Evolutionary conservation across 768 basidiomycete species (phyloP), one percentile per base, ranked within the genome.

Genomic region (Tricholoma terreum): DNA sequence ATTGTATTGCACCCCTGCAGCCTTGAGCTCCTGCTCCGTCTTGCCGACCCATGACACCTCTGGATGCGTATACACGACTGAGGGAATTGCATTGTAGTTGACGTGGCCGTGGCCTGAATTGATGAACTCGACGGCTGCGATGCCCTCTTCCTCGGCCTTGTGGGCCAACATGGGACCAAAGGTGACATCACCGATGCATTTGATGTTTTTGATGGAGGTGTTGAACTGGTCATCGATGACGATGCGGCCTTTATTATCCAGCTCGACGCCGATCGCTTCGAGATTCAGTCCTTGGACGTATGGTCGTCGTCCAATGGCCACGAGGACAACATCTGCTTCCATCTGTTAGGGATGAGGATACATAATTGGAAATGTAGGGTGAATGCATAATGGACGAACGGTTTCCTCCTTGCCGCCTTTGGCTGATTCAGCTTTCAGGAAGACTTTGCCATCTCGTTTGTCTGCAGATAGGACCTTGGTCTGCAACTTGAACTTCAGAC

Each of bases 91-190:
- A 62, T 84, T 83, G 78, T 98, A 98, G 83, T 96, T 94, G 72
- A 99, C 95, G 72, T 98, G 96, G 0, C 96, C 97, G 67, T 97
- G 95, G 0, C 94, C 94, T 30, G 80, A 73, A 73, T 93, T 89
- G 75, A 99, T 76, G 79, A 87, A 91, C 75, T 99, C 97, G 33
- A 85, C 90, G n/a, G 92, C 96, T 31, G 96, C 97, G 66, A 98
- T 94, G 71, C 93, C 93, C 71, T 96, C 94, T 74, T 97, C 94
- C 73, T 97, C 94, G 31, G 94, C 94, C 75, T 97, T 98, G 85
- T 97, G 94, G 3, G 97, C 97, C 45, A 99, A 80, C 97, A 98
- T 99, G 33, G 95, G 95, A 15, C 96, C 96, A 68, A 99, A 98
- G 7, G 97, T 99, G 58, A 92, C 96, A 68, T 98, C 96, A 63